Conservation (phyloP, 805 yeast genomes). For the Candida railenensis region DNA sequence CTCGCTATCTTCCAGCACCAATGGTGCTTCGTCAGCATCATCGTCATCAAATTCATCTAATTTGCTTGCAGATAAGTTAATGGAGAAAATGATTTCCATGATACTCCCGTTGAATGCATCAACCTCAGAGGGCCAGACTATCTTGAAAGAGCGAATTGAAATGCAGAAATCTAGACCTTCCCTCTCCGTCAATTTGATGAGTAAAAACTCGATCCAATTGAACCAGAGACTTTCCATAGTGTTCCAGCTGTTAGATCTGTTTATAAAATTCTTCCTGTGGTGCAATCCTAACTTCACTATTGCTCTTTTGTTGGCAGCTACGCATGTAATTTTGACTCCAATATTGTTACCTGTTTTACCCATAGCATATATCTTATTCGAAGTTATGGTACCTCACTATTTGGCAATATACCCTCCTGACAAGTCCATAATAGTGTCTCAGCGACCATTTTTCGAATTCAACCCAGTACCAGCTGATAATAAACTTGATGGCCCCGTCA, state of each 20-base stretch:
- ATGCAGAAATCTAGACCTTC: constrained; percentile 66
- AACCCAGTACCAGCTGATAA: constrained; percentile 48
- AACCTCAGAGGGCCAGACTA: constrained; percentile 39
- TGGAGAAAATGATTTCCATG: constrained; percentile 70
- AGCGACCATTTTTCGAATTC: constrained; percentile 19
- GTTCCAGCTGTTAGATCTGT: constrained; percentile 58
- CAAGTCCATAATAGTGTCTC: constrained; percentile 17
- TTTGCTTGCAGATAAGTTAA: constrained; percentile 55
- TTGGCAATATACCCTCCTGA: constrained; percentile 64
- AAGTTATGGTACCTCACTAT: constrained; percentile 69
- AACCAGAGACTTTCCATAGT: constrained; percentile 62
- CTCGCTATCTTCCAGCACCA: not conserved
- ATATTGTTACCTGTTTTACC: constrained; percentile 54
- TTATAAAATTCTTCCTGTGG: constrained; percentile 63
- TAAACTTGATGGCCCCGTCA: constrained; percentile 44
- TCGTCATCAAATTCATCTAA: not conserved
- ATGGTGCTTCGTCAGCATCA: constrained; percentile 4
- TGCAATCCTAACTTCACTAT: constrained; percentile 59
- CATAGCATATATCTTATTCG: constrained; percentile 48
- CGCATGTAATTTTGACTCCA: constrained; percentile 63
- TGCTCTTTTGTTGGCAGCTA: constrained; percentile 48
- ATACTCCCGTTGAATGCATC: constrained; percentile 60
- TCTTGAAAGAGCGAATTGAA: constrained; percentile 53
- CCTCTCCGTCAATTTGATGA: constrained; percentile 66
- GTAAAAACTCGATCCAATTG: constrained; percentile 61